Evolutionary conservation across 768 basidiomycete genomes (phyloP).

Genomic region (Plicaturopsis crispa): DNA sequence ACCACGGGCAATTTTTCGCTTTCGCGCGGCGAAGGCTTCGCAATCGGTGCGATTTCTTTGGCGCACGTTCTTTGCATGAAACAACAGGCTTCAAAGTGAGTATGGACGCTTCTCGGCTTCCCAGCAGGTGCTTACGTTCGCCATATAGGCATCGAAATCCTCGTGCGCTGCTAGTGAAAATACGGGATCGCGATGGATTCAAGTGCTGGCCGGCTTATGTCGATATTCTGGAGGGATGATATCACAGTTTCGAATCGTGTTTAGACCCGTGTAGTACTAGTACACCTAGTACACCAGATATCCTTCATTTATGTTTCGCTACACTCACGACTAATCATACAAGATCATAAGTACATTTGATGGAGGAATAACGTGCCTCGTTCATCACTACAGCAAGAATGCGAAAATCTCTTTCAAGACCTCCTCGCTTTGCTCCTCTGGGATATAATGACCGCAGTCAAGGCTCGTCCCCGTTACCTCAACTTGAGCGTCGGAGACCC

Average conservation of each 20-base stretch:
- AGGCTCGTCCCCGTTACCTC: not conserved
- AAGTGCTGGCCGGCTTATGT: slow-evolving; percentile 46
- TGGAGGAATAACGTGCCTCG: not conserved
- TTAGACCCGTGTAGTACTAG: too few relatives aligned
- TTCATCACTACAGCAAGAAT: not conserved
- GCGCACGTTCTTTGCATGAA: slow-evolving; percentile 40
- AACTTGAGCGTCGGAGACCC: not conserved
- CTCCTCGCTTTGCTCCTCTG: not conserved
- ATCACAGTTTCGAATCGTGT: too few relatives aligned
- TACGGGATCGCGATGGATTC: slow-evolving; percentile 53
- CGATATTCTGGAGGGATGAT: too few relatives aligned
- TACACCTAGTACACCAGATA: too few relatives aligned
- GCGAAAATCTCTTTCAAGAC: not conserved
- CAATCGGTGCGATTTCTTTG: slow-evolving; percentile 67
- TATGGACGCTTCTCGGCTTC: slow-evolving; percentile 6
- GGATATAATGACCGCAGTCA: not conserved
- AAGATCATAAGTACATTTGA: too few relatives aligned
- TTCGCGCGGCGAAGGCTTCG: slow-evolving; percentile 68
- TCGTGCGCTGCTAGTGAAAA: slow-evolving; percentile 50
- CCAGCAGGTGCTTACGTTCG: slow-evolving; percentile 13
- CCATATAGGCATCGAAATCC: too few relatives aligned
- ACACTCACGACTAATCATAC: too few relatives aligned
- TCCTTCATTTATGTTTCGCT: too few relatives aligned
- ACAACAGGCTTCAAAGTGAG: slow-evolving; percentile 30
- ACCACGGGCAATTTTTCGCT: slow-evolving; percentile 83